Percentiles rank a stretch among this genome's conserved stretches.
These are phyloP conservation scores for Pleomassaria siparia DNA, from an alignment of 2,329 filamentous ascomycete species.

Conservation along the genomic window DNA sequence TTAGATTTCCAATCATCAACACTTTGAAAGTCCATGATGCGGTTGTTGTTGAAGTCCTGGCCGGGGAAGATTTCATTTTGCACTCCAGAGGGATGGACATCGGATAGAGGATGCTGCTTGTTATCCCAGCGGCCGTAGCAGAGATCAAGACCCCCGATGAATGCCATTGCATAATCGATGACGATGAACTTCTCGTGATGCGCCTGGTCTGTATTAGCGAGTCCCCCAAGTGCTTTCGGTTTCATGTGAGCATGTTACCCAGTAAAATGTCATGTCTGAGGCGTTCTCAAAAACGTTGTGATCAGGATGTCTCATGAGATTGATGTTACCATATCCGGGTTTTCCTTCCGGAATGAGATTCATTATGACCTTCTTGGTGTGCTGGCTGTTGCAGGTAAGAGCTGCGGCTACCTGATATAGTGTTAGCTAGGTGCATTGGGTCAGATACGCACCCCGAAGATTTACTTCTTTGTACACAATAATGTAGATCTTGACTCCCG, in stretches of 20 bases:
- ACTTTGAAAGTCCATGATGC: slow-evolving; percentile 91
- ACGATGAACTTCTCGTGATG: slow-evolving; percentile 98
- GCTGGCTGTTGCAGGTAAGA: slow-evolving; percentile 86
- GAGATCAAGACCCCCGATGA: slow-evolving; percentile 90
- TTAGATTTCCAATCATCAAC: slow-evolving; percentile 93
- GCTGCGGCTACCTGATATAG: slow-evolving; percentile 42
- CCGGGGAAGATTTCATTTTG: slow-evolving; percentile 87
- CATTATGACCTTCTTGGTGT: slow-evolving; percentile 87
- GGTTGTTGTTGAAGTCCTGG: slow-evolving; percentile 97
- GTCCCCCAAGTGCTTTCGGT: no score
- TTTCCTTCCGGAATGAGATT: slow-evolving; percentile 78
- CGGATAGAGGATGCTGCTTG: slow-evolving; percentile 80
- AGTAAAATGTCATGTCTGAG: slow-evolving; percentile 95
- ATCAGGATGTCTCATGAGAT: slow-evolving; percentile 86
- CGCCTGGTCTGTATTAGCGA: slow-evolving; percentile 52
- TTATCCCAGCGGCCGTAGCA: slow-evolving; percentile 96
- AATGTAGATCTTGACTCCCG: slow-evolving; percentile 91
- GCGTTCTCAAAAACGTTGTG: slow-evolving; percentile 94
- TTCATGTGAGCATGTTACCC: slow-evolving; percentile 53
- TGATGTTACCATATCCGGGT: slow-evolving; percentile 85
- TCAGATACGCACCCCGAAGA: not conserved
- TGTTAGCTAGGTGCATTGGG: not conserved
- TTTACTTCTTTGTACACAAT: slow-evolving; percentile 83
- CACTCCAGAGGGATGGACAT: slow-evolving; percentile 83
- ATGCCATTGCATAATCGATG: slow-evolving; percentile 86